Evolutionary conservation across 192 early-diverging fungal genomes (phyloP).

Genomic region (Mortierella claussenii): DNA sequence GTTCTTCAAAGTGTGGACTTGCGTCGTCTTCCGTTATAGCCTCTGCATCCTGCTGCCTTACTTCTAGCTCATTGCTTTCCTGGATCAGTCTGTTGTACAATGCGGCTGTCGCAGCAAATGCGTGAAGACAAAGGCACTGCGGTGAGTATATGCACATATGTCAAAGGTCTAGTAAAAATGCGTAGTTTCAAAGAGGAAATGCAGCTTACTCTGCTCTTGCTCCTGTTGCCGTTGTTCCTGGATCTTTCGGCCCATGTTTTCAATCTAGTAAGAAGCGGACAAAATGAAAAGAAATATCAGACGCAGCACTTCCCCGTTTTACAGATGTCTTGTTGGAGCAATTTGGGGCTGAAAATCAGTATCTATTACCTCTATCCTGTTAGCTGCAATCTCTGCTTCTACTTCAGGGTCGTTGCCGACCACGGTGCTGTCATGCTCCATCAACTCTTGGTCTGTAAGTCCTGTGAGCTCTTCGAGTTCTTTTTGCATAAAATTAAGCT

Average conservation of each 20-base stretch:
- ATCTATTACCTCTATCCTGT: slow-evolving; percentile 23
- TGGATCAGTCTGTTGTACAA: slow-evolving; percentile 8
- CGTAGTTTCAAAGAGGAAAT: too few species aligned
- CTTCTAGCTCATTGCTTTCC: slow-evolving; percentile 23
- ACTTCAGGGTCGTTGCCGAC: slow-evolving; percentile 7
- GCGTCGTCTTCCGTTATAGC: slow-evolving; percentile 4
- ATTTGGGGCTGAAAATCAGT: too few species aligned
- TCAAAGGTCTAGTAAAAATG: too few species aligned
- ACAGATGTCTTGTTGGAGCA: too few species aligned
- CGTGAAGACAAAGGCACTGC: too few species aligned
- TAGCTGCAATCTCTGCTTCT: slow-evolving; percentile 21
- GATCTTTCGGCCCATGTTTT: slow-evolving; percentile 22
- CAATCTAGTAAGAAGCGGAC: too few species aligned
- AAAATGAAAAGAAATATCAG: too few species aligned
- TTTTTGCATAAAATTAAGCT: slow-evolving; percentile 32
- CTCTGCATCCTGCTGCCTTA: slow-evolving; percentile 6
- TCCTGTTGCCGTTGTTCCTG: slow-evolving; percentile 21
- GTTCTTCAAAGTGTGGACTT: slow-evolving; percentile 36
- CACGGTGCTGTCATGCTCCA: slow-evolving; percentile 9
- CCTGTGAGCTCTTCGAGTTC: slow-evolving; percentile 25
- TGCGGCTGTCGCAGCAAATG: too few species aligned
- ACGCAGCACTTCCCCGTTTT: too few species aligned
- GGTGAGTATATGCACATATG: too few species aligned
- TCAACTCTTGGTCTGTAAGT: slow-evolving; percentile 10
- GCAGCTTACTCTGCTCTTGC: slow-evolving; percentile 23